These are phyloP conservation scores for Beauveria brongniartii DNA, from an alignment of 2,329 filamentous ascomycete species.

Conservation along the genomic window DNA sequence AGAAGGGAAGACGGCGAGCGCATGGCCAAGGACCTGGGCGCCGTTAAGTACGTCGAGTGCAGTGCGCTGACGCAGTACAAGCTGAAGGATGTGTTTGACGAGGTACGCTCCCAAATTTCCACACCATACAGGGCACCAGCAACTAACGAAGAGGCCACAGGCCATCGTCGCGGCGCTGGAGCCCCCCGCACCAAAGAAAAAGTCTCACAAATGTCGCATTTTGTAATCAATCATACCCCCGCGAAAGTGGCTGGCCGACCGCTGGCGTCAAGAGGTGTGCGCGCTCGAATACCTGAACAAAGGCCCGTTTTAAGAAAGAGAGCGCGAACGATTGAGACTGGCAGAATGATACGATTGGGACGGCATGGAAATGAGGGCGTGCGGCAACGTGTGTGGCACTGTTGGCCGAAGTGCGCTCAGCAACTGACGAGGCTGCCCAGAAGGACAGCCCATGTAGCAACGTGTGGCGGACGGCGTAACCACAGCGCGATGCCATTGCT, in stretches of 20 bases:
- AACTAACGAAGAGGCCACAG: conserved; percentile 36
- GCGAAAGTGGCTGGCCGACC: conserved; percentile 2
- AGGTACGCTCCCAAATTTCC: conserved; percentile 49
- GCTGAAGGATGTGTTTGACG: conserved; percentile 97
- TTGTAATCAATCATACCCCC: conserved; percentile 37
- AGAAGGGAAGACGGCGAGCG: conserved; percentile 86
- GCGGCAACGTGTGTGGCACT: background rate
- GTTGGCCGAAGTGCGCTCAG: background rate
- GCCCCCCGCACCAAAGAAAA: conserved; percentile 76
- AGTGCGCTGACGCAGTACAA: conserved; percentile 97
- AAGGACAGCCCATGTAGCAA: background rate
- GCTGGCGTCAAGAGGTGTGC: background rate
- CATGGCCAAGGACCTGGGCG: conserved; percentile 96
- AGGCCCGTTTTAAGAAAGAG: background rate
- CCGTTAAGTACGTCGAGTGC: conserved; percentile 98
- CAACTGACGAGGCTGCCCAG: background rate
- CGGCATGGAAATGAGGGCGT: background rate
- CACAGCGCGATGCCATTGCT: background rate
- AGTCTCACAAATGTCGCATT: conserved; percentile 59
- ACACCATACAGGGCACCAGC: background rate
- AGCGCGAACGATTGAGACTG: background rate
- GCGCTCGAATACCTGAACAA: background rate
- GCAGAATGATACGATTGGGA: background rate
- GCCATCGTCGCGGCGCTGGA: conserved; percentile 94
- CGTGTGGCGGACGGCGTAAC: background rate